Base-by-base conservation (phyloP, 495 filamentous ascomycete genomes). In the Neurospora sp. region DNA sequence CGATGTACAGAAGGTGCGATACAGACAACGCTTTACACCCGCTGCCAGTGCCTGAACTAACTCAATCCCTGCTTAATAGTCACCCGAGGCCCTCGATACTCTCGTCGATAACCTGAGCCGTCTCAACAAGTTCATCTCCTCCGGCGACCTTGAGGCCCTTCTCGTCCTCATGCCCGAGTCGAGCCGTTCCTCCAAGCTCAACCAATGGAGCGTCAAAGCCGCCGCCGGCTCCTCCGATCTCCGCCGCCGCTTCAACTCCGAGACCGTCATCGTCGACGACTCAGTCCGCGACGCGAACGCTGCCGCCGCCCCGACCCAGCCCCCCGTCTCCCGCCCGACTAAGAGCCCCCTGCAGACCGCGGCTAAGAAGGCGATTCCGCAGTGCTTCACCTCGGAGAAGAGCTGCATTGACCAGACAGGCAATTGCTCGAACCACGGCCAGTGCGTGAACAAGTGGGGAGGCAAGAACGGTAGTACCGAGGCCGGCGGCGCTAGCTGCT, bases 351-450 rank as follows among this genome's bases (percentile, higher is more conserved):
- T 72, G 42, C 54, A 23, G 18, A 39, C 40, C 38, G 72, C 39
- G 35, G 37, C 41, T 20, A 27, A 73, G 70, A 80, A 79, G 62
- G 39, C 73, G 9, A 77, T 84, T 83, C 87, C 88, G 35, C 74
- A 87, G 73, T 97, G 93, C 84, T 91, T 94, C 82, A 70, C 81
- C 62, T 88, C 86, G 10, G 83, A 88, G 73, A 85, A 88, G 23
- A 82, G 84, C 72, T 96, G 93, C 82, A 80, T 84, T 37, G 82
- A 81, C 44, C 78, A 82, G 66, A 97, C 94, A 16, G 85, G 87
- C 77, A 86, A 87, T 75, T 97, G 94, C 83, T 91, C 90, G 4
- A 88, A 89, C 69, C 94, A 93, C 82, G 94, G 94, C 39, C 75
- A 76, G 48, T 95, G 94, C 81, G 83, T 85, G 73, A 81, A 89